A percentile compares a stretch with the other conserved stretches of the same genome.
Conservation (phyloP, 345 rosid species). For the Hevea brasiliensis region DNA sequence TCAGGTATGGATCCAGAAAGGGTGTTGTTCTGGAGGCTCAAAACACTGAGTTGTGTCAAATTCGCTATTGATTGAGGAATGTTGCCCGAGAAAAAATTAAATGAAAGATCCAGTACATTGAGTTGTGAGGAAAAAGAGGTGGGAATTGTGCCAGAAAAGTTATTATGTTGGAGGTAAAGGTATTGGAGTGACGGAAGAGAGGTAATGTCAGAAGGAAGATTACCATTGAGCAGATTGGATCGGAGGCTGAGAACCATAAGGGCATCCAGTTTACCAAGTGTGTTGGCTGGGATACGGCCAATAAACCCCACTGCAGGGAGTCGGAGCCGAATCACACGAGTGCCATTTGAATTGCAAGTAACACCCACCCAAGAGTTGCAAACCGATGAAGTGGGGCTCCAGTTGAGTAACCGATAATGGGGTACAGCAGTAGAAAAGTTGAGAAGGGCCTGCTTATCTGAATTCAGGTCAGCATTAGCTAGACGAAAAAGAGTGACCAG, state of each 20-base stretch:
- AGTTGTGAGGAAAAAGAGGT: slow-evolving; percentile 40
- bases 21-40: slow-evolving; percentile 58
- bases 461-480: slow-evolving; percentile 52
- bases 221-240: slow-evolving; percentile 25
- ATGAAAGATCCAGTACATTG: slow-evolving; percentile 61
- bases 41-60: slow-evolving; percentile 43
- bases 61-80: slow-evolving; percentile 53
- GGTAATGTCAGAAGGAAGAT: slow-evolving; percentile 33
- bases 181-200: slow-evolving; percentile 31
- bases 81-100: slow-evolving; percentile 56
- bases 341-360: slow-evolving; percentile 21
- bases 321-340: slow-evolving; percentile 29
- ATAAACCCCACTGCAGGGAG: slow-evolving; percentile 37
- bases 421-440: slow-evolving; percentile 56
- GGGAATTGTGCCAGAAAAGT: slow-evolving; percentile 28
- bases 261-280: slow-evolving; percentile 37
- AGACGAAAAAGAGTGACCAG: slow-evolving; percentile 31
- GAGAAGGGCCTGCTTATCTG: slow-evolving; percentile 71
- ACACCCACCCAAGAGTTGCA: slow-evolving; percentile 55
- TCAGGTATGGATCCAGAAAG: slow-evolving; percentile 63
- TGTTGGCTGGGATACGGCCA: slow-evolving; percentile 31
- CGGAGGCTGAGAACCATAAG: slow-evolving; percentile 33
- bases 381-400: slow-evolving; percentile 49
- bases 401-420: slow-evolving; percentile 59
- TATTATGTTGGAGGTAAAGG: slow-evolving; percentile 35